A percentile compares a stretch with the other conserved stretches of the same genome.
phyloP scores from a whole-genome alignment of 2,329 filamentous ascomycete genomes.

The Cladophialophora immunda region DNA sequence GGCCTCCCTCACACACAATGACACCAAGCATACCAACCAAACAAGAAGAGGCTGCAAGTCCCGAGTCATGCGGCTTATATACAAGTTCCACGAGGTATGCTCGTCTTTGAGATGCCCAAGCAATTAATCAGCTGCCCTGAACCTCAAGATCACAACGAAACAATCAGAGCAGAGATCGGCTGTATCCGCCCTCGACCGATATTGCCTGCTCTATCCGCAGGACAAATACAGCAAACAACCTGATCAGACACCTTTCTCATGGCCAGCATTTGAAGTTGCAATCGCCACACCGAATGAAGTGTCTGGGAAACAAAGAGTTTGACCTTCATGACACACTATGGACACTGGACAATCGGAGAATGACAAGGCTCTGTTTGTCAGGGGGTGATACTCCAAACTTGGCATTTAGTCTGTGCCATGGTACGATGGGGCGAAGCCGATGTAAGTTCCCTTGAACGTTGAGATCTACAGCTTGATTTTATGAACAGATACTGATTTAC shows the following conservation, averaged over 20 bases:
- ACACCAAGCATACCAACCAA: neutral
- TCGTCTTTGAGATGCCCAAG: neutral
- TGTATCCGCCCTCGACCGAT: neutral
- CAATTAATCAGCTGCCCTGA: neutral
- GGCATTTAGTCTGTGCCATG: neutral
- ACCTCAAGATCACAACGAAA: neutral
- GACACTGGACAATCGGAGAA: neutral
- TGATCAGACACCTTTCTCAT: neutral
- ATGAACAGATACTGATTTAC: neutral
- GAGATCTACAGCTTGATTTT: neutral
- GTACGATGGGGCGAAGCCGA: neutral
- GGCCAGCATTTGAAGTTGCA: neutral
- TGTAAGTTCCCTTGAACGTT: neutral
- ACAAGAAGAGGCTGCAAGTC: neutral
- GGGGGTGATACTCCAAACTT: slow-evolving; percentile 6
- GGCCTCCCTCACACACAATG: neutral
- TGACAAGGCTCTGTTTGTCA: slow-evolving; percentile 23
- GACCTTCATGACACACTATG: slow-evolving; percentile 7
- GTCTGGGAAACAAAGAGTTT: neutral
- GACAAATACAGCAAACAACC: neutral
- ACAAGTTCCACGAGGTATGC: neutral
- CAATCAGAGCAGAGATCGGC: neutral
- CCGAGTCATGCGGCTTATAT: neutral
- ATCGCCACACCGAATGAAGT: neutral
- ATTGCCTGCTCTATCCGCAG: neutral